Evolutionary conservation across 1,284 basidiomycete species (phyloP).

Genomic region (Rhodotorula sp.): DNA sequence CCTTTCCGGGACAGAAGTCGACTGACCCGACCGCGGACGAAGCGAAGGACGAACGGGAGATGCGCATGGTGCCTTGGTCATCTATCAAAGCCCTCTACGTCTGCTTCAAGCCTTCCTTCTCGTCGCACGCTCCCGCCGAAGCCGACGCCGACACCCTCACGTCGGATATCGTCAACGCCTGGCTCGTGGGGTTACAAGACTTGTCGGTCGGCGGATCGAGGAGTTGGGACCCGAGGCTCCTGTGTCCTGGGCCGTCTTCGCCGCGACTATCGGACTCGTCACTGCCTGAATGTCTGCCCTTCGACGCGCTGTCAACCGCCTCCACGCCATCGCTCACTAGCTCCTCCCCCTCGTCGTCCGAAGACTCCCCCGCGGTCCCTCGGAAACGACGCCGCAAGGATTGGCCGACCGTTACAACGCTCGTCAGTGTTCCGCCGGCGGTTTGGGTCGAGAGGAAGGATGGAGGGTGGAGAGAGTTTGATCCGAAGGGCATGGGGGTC

Average conservation of each 20-base stretch:
- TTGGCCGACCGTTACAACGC: background rate
- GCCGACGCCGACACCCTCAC: background rate
- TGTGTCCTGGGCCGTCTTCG: too few relatives aligned
- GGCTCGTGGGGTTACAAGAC: background rate
- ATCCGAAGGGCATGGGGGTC: background rate
- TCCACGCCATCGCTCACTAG: too few relatives aligned
- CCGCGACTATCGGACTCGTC: too few relatives aligned
- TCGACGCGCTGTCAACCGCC: too few relatives aligned
- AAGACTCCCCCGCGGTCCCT: too few relatives aligned
- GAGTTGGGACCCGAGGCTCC: background rate
- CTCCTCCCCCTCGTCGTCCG: too few relatives aligned
- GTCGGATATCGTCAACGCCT: conserved; percentile 1
- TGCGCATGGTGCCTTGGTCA: background rate
- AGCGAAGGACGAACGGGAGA: too few relatives aligned
- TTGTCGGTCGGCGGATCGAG: background rate
- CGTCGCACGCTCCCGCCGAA: background rate
- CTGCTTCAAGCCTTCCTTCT: background rate
- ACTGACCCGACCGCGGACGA: too few relatives aligned
- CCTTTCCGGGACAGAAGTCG: too few relatives aligned
- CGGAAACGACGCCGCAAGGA: background rate
- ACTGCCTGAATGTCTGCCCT: too few relatives aligned
- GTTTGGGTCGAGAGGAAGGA: conserved; percentile 3
- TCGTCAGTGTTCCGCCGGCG: background rate
- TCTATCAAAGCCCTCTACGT: background rate
- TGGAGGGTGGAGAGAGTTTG: background rate